A percentile compares a stretch with the other conserved stretches of the same genome.
These are phyloP conservation scores for Leccinum pachyderme DNA, from an alignment of 1,284 basidiomycete genomes.

Conservation along the genomic window DNA sequence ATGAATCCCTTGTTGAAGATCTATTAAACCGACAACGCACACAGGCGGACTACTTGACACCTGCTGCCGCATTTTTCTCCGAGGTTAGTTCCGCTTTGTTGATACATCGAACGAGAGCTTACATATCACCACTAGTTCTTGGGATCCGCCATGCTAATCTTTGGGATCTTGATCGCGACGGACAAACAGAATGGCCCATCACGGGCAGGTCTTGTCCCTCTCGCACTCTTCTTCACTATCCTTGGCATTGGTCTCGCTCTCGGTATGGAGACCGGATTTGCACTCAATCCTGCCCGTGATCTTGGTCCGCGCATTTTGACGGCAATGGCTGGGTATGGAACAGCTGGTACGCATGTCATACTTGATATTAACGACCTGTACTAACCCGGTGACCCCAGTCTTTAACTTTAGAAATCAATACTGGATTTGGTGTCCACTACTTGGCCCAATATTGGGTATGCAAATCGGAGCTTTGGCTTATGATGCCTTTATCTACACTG, in stretches of 20 bases:
- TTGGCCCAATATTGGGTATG: conserved; percentile 58
- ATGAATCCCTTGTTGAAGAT: not conserved
- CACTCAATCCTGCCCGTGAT: conserved; percentile 66
- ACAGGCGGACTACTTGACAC: conserved; percentile 57
- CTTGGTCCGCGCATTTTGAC: conserved; percentile 60
- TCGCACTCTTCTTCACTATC: conserved; percentile 53
- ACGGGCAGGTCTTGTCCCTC: conserved; percentile 49
- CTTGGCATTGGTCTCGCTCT: conserved; percentile 53
- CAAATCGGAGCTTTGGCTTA: conserved; percentile 52
- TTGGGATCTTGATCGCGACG: conserved; percentile 42
- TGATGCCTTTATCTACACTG: conserved; percentile 52
- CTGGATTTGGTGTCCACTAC: conserved; percentile 73
- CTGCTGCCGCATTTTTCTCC: conserved; percentile 58
- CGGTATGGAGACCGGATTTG: conserved; percentile 62
- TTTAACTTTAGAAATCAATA: conserved; percentile 59
- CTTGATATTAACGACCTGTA: not conserved
- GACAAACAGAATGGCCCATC: conserved; percentile 49
- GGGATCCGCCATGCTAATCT: conserved; percentile 54
- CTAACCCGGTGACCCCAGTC: conserved; percentile 29
- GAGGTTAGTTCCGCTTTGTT: conserved; percentile 38
- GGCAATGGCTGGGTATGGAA: conserved; percentile 60
- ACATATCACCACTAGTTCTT: conserved; percentile 43
- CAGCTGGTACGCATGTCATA: conserved; percentile 32
- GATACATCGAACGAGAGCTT: conserved; percentile 6
- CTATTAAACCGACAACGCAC: conserved; percentile 14